Percentiles rank a stretch among this genome's conserved stretches.
These are phyloP conservation scores for Penicillium sp. DNA, from an alignment of 2,329 filamentous ascomycete genomes.

Conservation along the genomic window DNA sequence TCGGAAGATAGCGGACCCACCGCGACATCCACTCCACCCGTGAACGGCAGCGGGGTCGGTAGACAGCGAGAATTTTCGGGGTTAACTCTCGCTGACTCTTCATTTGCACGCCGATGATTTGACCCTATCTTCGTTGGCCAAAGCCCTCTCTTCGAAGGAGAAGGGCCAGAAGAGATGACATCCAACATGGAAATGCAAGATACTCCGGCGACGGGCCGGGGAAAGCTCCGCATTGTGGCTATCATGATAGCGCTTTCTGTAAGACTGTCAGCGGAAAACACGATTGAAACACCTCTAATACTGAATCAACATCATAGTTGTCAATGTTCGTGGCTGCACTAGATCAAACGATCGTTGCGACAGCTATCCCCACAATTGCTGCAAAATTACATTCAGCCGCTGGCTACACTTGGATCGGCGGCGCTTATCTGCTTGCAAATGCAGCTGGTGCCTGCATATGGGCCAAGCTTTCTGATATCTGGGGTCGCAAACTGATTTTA, in stretches of 20 bases:
- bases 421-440: conserved; percentile 71
- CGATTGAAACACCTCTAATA: background rate
- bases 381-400: conserved; percentile 66
- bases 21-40: background rate
- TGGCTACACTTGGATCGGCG: conserved; percentile 79
- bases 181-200: conserved; percentile 23
- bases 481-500: conserved; percentile 60
- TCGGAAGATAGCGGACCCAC: conserved; percentile 3
- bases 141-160: background rate
- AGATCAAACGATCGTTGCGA: conserved; percentile 62
- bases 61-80: conserved; percentile 3
- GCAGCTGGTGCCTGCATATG: conserved; percentile 72
- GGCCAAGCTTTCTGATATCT: conserved; percentile 65
- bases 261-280: conserved; percentile 6
- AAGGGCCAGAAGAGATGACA: conserved; percentile 6
- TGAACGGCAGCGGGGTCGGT: background rate
- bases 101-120: background rate
- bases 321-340: conserved; percentile 42
- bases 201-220: conserved; percentile 13
- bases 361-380: conserved; percentile 64
- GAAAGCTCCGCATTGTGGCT: conserved; percentile 27
- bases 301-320: conserved; percentile 22
- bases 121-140: background rate
- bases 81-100: background rate
- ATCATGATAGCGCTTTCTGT: conserved; percentile 35